Evolutionary conservation across 208 protist species (phyloP), one percentile per base, ranked within the genome.

Genomic region (Leishmania tropica): DNA sequence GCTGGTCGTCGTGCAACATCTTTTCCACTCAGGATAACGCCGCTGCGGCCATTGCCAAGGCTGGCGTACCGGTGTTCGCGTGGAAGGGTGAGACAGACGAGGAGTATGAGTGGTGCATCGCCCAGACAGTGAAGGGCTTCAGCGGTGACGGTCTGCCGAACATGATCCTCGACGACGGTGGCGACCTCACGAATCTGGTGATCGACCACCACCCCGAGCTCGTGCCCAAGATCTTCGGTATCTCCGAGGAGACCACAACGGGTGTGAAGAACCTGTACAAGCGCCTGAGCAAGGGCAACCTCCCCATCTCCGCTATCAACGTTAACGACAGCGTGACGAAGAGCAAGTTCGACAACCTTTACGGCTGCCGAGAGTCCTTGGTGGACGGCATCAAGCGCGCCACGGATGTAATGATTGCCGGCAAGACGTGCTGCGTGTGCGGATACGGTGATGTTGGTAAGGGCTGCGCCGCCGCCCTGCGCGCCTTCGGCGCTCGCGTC

Each of bases 301-400:
- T 99, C 13, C 93, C 99, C 82, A 98, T 99, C 89, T 98, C 99
- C 76, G 98, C 99, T 87, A 99, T 99, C 93, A 99, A 99, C 94
- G 99, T 99, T 64, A 99, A 99, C 95, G 99, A 99, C 94, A 99
- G 96, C 83, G 99, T 99, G 54, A 99, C 99, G 79, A 99, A 99
- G 96, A 99, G 96, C 87, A 99, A 99, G 95, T 99, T 99, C 86
- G 99, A 99, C 93, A 99, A 99, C 96, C 85, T 99, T 53, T 99
- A 99, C 93, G 98, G 99, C 89, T 99, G 98, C 93, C 95, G 99
- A 83, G 98, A 99, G 91, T 99, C 99, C n/a, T 97, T 99, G 17
- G 92, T 99, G 48, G 99, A 99, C 88, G 99, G 99, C 87, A 99
- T 99, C 92, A 99, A 99, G 93, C 99, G 99, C 87, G 99, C 99